Percentiles rank a stretch among this genome's conserved stretches.
Conservation (phyloP, 352 stramenopile genomes). For the Phytophthora macrochlamydospora region DNA sequence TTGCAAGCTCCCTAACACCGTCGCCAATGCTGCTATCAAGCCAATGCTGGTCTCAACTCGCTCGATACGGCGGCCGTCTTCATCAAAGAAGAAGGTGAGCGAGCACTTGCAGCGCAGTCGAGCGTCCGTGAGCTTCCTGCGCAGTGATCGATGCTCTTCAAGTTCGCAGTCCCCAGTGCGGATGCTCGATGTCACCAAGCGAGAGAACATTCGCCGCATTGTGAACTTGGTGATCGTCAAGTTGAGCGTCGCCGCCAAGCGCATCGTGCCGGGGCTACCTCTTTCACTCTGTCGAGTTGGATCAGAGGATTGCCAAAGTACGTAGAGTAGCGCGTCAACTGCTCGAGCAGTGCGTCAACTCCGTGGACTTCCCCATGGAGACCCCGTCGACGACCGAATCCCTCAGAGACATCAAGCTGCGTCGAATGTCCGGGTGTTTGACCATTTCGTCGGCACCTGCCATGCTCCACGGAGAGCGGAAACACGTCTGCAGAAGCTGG, state of each 20-base stretch:
- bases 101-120: constrained; percentile 2
- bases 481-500: constrained; percentile 15
- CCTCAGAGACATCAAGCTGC: constrained; percentile 9
- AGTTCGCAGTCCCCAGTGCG: background rate
- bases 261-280: background rate
- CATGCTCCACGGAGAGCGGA: constrained; percentile 10
- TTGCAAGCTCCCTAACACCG: no score
- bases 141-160: background rate
- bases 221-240: constrained; percentile 13
- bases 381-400: constrained; percentile 8
- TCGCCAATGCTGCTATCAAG: background rate
- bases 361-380: constrained; percentile 10
- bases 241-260: background rate
- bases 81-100: constrained; percentile 7
- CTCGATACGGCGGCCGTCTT: constrained; percentile 3
- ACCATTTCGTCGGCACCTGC: constrained; percentile 5
- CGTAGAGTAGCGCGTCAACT: constrained; percentile 4
- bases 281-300: constrained; percentile 4
- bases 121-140: background rate
- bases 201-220: constrained; percentile 4
- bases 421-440: constrained; percentile 7
- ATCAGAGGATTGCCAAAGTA: constrained; percentile 10
- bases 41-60: constrained; percentile 5
- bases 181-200: background rate
- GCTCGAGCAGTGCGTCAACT: constrained; percentile 4